Percentiles rank a stretch among this genome's conserved stretches.
Conservation (phyloP, 352 stramenopile genomes). For the Phytophthora melonis region DNA sequence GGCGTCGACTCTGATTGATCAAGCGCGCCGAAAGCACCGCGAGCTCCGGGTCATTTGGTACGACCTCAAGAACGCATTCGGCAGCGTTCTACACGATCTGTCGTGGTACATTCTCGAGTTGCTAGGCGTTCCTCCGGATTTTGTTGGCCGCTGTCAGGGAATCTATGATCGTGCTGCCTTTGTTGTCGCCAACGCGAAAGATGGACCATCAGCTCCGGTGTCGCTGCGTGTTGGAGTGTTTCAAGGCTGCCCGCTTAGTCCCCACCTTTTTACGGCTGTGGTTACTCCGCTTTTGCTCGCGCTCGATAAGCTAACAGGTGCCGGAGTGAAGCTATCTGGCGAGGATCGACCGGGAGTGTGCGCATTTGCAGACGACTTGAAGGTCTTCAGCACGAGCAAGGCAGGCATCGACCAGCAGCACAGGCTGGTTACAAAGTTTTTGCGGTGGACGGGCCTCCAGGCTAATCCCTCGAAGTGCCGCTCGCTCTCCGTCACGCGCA, state of each 20-base stretch:
- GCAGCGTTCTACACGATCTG: conserved; percentile 23
- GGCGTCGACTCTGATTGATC: too few relatives aligned
- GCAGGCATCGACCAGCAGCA: not conserved
- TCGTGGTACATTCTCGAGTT: conserved; percentile 23
- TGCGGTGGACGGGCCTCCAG: not conserved
- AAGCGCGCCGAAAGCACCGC: not conserved
- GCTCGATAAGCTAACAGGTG: too few relatives aligned
- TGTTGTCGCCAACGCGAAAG: too few relatives aligned
- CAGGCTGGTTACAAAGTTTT: not conserved
- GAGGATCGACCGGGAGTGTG: not conserved
- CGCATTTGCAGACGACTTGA: not conserved
- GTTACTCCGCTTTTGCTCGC: too few relatives aligned
- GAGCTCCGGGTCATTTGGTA: conserved; percentile 37
- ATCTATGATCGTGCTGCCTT: too few relatives aligned
- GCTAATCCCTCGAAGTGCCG: not conserved
- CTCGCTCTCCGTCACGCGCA: not conserved
- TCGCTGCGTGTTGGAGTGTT: too few relatives aligned
- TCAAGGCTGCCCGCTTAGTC: too few relatives aligned
- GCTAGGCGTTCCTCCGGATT: conserved; percentile 5
- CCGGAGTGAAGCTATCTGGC: not conserved
- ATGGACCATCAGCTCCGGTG: too few relatives aligned
- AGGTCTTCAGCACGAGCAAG: not conserved
- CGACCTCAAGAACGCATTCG: conserved; percentile 37
- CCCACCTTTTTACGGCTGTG: too few relatives aligned
- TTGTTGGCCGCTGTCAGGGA: conserved; percentile 13